Conservation (phyloP, 768 basidiomycete genomes). For the Porpolomopsis calyptriformis region DNA sequence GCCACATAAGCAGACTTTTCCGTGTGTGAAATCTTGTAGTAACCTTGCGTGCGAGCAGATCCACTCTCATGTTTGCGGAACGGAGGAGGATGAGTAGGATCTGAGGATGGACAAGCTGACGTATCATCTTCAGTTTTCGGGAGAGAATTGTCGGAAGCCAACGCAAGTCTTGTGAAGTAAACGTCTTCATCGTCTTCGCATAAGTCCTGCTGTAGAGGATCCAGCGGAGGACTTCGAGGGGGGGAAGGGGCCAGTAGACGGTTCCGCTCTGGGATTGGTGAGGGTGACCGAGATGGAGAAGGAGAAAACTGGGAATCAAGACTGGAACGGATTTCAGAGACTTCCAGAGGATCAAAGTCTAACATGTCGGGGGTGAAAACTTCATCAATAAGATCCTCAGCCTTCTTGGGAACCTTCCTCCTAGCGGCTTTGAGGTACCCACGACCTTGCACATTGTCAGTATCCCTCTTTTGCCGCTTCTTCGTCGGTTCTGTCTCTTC, state of each 20-base stretch:
- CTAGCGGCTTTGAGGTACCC: slow-evolving; percentile 18
- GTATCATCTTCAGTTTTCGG: slow-evolving; percentile 14
- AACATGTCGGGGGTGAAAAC: slow-evolving; percentile 41
- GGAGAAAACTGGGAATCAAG: slow-evolving; percentile 34
- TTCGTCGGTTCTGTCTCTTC: slow-evolving; percentile 34
- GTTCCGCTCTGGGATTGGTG: slow-evolving; percentile 28
- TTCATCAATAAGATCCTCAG: slow-evolving; percentile 35
- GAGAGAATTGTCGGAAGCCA: slow-evolving; percentile 28
- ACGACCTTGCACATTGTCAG: slow-evolving; percentile 16
- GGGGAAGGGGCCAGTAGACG: slow-evolving; percentile 17
- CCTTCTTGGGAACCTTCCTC: slow-evolving; percentile 31
- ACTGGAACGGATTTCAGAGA: slow-evolving; percentile 40
- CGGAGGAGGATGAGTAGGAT: slow-evolving; percentile 34
- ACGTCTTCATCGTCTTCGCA: slow-evolving; percentile 86
- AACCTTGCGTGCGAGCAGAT: slow-evolving; percentile 87
- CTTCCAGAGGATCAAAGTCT: slow-evolving; percentile 38
- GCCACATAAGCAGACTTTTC: slow-evolving; percentile 90
- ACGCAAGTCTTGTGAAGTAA: slow-evolving; percentile 60
- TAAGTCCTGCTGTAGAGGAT: slow-evolving; percentile 45
- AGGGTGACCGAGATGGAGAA: slow-evolving; percentile 42
- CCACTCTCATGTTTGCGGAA: slow-evolving; percentile 74
- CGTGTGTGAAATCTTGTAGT: slow-evolving; percentile 86
- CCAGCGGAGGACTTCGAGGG: slow-evolving; percentile 39
- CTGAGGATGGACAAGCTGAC: slow-evolving; percentile 18
- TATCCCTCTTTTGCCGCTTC: slow-evolving; percentile 32